Percentiles rank a stretch among this genome's conserved stretches.
Conservation (phyloP, 257 asterid genomes). For the Solanum dulcamara region DNA sequence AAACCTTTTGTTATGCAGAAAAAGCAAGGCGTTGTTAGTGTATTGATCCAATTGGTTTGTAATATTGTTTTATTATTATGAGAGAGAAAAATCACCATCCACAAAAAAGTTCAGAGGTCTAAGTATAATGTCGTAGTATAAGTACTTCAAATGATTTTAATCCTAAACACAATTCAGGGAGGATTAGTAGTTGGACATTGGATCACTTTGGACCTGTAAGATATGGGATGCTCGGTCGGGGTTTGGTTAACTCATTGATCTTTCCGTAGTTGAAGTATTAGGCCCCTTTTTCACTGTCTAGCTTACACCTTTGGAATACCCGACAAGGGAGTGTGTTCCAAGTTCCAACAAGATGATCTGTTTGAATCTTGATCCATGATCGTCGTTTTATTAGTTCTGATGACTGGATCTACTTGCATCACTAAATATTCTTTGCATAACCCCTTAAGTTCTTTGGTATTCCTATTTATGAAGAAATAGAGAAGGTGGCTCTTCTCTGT, state of each 20-base stretch:
- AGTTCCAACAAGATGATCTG: not conserved
- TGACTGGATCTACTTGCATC: not conserved
- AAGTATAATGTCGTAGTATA: not conserved
- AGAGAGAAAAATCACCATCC: not conserved
- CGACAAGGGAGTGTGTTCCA: not conserved
- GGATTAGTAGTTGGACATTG: not conserved
- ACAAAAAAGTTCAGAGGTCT: not conserved
- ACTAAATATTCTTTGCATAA: not conserved
- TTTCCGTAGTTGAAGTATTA: not conserved
- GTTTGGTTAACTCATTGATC: not conserved
- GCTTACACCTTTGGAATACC: not conserved
- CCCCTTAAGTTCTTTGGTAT: not conserved
- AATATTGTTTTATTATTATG: not conserved
- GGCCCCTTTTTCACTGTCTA: not conserved
- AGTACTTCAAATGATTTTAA: not conserved
- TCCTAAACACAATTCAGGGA: not conserved
- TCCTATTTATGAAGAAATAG: not conserved
- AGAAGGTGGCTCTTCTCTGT: not conserved
- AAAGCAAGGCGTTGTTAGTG: not conserved
- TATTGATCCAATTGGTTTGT: not conserved
- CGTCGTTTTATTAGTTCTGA: not conserved
- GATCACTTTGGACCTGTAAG: not conserved
- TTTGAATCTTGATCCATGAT: not conserved
- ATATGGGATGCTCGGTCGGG: not conserved
- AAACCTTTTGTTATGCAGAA: not conserved